Percentiles rank a stretch among this genome's conserved stretches.
phyloP scores from a whole-genome alignment of 2,329 filamentous ascomycete species.

The Xylogone sp. region DNA sequence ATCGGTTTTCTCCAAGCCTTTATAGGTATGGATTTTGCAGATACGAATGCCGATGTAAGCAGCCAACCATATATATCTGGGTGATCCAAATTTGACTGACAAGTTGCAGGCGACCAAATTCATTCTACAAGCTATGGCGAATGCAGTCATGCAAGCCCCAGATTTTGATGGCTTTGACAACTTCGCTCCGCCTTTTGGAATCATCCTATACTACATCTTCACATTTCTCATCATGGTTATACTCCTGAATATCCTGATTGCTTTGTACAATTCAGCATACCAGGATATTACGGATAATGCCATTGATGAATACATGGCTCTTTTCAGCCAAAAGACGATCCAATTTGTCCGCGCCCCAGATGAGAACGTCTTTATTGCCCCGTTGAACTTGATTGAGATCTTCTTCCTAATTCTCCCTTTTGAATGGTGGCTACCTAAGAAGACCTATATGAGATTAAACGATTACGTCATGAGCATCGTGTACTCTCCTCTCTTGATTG shows the following conservation, averaged over 20 bases:
- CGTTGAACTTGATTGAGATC: conserved; percentile 91
- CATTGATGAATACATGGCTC: conserved; percentile 89
- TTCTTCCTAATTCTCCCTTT: conserved; percentile 73
- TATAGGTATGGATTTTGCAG: conserved; percentile 81
- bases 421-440: conserved; percentile 90
- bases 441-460: conserved; percentile 75
- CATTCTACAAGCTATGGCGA: conserved; percentile 79
- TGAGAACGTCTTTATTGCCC: conserved; percentile 96
- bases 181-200: conserved; percentile 88
- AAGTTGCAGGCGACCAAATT: conserved; percentile 56
- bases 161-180: conserved; percentile 86
- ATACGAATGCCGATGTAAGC: conserved; percentile 56
- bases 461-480: conserved; percentile 82
- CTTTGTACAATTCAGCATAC: conserved; percentile 94
- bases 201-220: conserved; percentile 96
- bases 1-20: conserved; percentile 91
- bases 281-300: conserved; percentile 80
- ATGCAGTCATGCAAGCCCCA: conserved; percentile 86
- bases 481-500: conserved; percentile 78
- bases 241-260: conserved; percentile 92
- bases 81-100: conserved; percentile 34
- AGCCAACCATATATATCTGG: conserved; percentile 31
- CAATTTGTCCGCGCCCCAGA: conserved; percentile 95
- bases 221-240: conserved; percentile 96
- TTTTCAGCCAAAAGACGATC: conserved; percentile 92